Percentiles rank a stretch among this genome's conserved stretches.
Conservation (phyloP, 768 basidiomycete species). For the Coprinellus micaceus region DNA sequence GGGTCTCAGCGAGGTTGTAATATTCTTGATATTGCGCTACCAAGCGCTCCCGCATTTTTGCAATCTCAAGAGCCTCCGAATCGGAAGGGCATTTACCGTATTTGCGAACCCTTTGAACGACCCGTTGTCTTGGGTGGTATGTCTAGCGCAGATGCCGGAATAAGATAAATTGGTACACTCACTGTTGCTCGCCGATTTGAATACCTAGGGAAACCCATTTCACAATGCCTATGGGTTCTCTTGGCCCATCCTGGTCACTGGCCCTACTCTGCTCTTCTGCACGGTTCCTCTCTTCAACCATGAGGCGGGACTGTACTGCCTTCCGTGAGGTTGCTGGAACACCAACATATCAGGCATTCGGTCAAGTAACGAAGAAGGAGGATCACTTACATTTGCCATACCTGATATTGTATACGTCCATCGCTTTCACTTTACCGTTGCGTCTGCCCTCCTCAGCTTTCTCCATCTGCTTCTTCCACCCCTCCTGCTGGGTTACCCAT, state of each 20-base stretch:
- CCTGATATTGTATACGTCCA: not conserved
- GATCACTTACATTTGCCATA: not conserved
- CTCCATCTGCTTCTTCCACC: not conserved
- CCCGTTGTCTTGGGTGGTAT: not conserved
- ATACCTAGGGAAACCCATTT: constrained; percentile 2
- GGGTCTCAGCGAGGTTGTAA: not conserved
- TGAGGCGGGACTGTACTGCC: not conserved
- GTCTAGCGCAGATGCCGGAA: not conserved
- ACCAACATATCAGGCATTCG: not conserved
- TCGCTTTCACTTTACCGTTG: not conserved
- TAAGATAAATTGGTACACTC: not conserved
- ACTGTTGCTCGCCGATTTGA: constrained; percentile 5
- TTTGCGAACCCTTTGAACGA: not conserved
- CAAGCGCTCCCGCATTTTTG: not conserved
- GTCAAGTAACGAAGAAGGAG: not conserved
- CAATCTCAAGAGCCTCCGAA: not conserved
- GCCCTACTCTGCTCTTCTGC: not conserved
- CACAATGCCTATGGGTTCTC: no score
- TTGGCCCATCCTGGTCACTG: no score
- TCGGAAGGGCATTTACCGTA: not conserved
- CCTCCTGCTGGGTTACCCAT: no score
- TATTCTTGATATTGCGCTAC: not conserved
- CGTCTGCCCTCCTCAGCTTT: not conserved
- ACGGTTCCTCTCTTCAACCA: not conserved
- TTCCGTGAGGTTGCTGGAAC: not conserved